A percentile compares a stretch with the other conserved stretches of the same genome.
Evolutionary conservation across 352 stramenopile genomes (phyloP).

Genomic region (Phytophthora pseudosyringae): DNA sequence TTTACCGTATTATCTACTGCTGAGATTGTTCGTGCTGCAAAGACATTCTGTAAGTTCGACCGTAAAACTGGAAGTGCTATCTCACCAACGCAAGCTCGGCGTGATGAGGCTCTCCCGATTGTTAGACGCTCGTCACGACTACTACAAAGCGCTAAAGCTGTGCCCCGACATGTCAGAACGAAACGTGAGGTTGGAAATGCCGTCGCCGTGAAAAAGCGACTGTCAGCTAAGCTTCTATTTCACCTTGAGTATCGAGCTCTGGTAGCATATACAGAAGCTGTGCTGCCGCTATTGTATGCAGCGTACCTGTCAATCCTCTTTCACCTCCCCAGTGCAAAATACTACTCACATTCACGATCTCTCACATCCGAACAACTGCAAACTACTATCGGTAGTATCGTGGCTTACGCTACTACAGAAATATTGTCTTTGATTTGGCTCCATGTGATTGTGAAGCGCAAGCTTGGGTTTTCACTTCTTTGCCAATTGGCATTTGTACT

Average conservation of each 20-base stretch:
- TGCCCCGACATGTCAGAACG: not conserved
- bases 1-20: slow-evolving; percentile 9
- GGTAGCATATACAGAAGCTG: slow-evolving; percentile 15
- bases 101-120: not conserved
- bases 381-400: slow-evolving; percentile 15
- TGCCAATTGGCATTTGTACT: slow-evolving; percentile 17
- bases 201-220: slow-evolving; percentile 2
- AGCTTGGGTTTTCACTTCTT: slow-evolving; percentile 24
- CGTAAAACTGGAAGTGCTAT: not conserved
- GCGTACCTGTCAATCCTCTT: slow-evolving; percentile 10
- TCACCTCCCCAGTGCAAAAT: slow-evolving; percentile 13
- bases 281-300: slow-evolving; percentile 22
- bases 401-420: slow-evolving; percentile 3
- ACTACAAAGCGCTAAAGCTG: not conserved
- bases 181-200: not conserved
- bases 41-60: not conserved
- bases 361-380: slow-evolving; percentile 7
- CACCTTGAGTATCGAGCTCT: slow-evolving; percentile 24
- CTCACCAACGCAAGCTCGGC: not conserved
- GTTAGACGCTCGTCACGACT: slow-evolving; percentile 6
- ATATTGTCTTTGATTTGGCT: slow-evolving; percentile 19
- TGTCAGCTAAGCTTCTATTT: slow-evolving; percentile 18
- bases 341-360: slow-evolving; percentile 17
- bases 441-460: slow-evolving; percentile 19
- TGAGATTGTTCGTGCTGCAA: slow-evolving; percentile 21